Percentiles rank a stretch among this genome's conserved stretches.
phyloP scores from a whole-genome alignment of 2,329 filamentous ascomycete species.

The Penicillium griseofulvum region DNA sequence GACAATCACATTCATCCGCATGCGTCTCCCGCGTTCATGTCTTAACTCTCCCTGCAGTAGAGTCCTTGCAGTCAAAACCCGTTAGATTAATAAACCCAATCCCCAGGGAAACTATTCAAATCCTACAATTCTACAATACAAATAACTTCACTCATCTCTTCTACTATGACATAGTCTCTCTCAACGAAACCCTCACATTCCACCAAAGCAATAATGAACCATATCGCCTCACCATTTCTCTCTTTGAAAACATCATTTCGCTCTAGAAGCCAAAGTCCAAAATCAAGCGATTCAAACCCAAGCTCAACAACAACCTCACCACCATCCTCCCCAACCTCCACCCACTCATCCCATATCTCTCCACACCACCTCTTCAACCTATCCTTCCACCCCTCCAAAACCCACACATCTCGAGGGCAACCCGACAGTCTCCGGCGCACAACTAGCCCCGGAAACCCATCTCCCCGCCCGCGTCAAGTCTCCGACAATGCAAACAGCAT shows the following conservation, averaged over 20 bases:
- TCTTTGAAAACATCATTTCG: slow-evolving; percentile 34
- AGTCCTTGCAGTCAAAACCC: slow-evolving; percentile 18
- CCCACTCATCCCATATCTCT: slow-evolving; percentile 1
- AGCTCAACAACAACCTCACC: slow-evolving; percentile 29
- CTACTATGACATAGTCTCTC: background rate
- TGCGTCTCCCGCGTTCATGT: slow-evolving; percentile 21
- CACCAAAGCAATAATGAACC: slow-evolving; percentile 21
- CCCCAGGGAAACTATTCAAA: background rate
- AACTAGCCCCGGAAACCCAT: background rate
- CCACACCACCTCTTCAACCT: slow-evolving; percentile 23
- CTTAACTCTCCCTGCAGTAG: slow-evolving; percentile 25
- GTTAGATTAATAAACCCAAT: slow-evolving; percentile 3
- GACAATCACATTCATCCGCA: slow-evolving; percentile 23
- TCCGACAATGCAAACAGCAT: slow-evolving; percentile 2
- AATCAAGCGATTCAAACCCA: slow-evolving; percentile 19
- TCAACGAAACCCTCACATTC: slow-evolving; percentile 1
- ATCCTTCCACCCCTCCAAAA: slow-evolving; percentile 29
- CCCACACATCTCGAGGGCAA: slow-evolving; percentile 7
- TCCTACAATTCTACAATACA: background rate
- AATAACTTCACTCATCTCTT: background rate
- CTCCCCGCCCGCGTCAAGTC: background rate
- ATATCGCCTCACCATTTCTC: slow-evolving; percentile 25
- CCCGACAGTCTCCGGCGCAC: background rate
- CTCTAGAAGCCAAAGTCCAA: slow-evolving; percentile 17
- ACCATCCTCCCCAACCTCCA: slow-evolving; percentile 22